Evolutionary conservation across 352 stramenopile genomes (phyloP).

Genomic region (Phytophthora chlamydospora): DNA sequence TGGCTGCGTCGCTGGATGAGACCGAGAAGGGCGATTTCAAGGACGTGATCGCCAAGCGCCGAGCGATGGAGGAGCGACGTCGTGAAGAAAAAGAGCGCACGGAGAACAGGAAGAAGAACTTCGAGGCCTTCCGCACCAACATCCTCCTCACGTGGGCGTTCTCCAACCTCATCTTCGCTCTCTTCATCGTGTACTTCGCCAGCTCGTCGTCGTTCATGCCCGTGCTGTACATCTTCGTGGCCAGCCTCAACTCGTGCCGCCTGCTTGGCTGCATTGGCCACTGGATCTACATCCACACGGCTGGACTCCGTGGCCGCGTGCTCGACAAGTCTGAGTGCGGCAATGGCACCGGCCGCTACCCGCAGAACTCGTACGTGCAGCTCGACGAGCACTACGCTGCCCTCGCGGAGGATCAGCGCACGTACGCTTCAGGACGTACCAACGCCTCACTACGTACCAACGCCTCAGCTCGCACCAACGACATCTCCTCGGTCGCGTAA

Average conservation of each 20-base stretch:
- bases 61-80: slow-evolving; percentile 70
- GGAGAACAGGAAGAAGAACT: slow-evolving; percentile 79
- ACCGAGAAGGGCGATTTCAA: slow-evolving; percentile 85
- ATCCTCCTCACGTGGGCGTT: slow-evolving; percentile 83
- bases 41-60: slow-evolving; percentile 80
- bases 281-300: slow-evolving; percentile 74
- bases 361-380: slow-evolving; percentile 63
- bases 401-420: slow-evolving; percentile 68
- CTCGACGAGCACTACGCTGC: slow-evolving; percentile 78
- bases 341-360: slow-evolving; percentile 55
- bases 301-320: slow-evolving; percentile 41
- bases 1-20: slow-evolving; percentile 50
- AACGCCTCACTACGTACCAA: slow-evolving; percentile 40
- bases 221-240: slow-evolving; percentile 73
- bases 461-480: slow-evolving; percentile 15
- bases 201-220: slow-evolving; percentile 65
- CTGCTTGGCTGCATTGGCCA: slow-evolving; percentile 73
- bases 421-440: slow-evolving; percentile 48
- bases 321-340: slow-evolving; percentile 62
- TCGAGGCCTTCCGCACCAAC: slow-evolving; percentile 87
- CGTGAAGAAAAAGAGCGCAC: slow-evolving; percentile 56
- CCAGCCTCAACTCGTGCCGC: slow-evolving; percentile 68
- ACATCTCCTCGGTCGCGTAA: slow-evolving; percentile 38
- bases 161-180: slow-evolving; percentile 80
- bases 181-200: slow-evolving; percentile 76